phyloP scores from a whole-genome alignment of 306 rosid species.

The Inga leiocalycina region DNA sequence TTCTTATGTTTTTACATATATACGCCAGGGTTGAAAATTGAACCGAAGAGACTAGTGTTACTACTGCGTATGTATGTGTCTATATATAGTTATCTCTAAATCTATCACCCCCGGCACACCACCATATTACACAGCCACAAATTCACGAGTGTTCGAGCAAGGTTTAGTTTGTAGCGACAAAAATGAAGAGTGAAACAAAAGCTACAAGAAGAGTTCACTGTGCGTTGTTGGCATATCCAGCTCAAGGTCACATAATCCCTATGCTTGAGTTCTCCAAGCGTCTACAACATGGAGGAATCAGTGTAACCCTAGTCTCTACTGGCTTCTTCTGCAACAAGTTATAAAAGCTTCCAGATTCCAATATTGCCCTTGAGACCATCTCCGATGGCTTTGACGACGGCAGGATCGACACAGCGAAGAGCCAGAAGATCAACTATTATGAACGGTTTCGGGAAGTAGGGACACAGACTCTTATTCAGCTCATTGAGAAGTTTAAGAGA shows the following conservation, averaged over 20 bases:
- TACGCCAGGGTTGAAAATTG: too few species aligned
- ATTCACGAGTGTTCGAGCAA: neutral
- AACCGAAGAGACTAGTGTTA: too few species aligned
- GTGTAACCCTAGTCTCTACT: too few species aligned
- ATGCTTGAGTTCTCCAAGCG: conserved; percentile 40
- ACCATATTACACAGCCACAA: neutral
- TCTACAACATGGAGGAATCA: too few species aligned
- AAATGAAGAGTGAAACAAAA: neutral
- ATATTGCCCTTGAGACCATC: neutral
- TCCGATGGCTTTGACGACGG: neutral
- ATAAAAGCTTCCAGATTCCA: too few species aligned
- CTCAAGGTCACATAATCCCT: conserved; percentile 44
- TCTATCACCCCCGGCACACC: neutral
- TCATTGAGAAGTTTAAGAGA: neutral
- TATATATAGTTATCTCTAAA: neutral
- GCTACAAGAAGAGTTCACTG: neutral
- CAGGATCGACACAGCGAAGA: neutral
- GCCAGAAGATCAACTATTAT: neutral
- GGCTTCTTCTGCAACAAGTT: too few species aligned
- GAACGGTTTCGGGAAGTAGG: conserved; percentile 7
- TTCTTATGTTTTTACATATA: too few species aligned
- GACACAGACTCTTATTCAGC: neutral
- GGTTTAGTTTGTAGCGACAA: neutral
- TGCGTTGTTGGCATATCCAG: conserved; percentile 26
- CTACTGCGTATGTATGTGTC: too few species aligned